Evolutionary conservation across 768 basidiomycete species (phyloP).

Genomic region (Lentinula aciculospora): DNA sequence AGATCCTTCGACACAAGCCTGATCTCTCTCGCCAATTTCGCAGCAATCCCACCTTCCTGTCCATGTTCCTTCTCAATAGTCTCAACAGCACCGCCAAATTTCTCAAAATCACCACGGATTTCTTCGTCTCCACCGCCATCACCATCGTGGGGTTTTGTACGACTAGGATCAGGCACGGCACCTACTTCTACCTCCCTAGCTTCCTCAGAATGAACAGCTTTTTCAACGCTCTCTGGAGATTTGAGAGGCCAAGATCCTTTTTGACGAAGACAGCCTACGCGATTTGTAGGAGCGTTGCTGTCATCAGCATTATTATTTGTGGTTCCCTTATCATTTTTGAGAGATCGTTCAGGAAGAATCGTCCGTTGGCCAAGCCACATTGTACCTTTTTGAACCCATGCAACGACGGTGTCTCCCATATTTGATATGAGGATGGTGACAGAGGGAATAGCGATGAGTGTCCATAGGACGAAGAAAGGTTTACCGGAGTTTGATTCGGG

Average conservation of each 20-base stretch:
- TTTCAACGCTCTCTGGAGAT: conserved; percentile 3
- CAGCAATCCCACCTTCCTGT: conserved; percentile 19
- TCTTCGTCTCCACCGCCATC: neutral
- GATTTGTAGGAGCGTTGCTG: neutral
- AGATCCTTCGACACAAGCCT: conserved; percentile 24
- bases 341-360: conserved; percentile 19
- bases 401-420: conserved; percentile 42
- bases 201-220: neutral
- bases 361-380: conserved; percentile 22
- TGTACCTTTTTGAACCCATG: conserved; percentile 25
- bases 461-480: conserved; percentile 39
- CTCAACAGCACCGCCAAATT: conserved; percentile 30
- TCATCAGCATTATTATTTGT: neutral
- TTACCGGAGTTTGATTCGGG: conserved; percentile 28
- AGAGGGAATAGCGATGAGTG: conserved; percentile 32
- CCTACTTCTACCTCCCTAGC: conserved; percentile 6
- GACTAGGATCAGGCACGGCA: neutral
- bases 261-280: neutral
- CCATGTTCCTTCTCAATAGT: conserved; percentile 20
- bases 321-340: neutral
- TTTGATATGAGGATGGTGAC: conserved; percentile 41
- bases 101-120: conserved; percentile 20
- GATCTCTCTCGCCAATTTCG: conserved; percentile 25
- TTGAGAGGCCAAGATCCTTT: conserved; percentile 1
- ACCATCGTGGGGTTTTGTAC: neutral